Percentiles rank a stretch among this genome's conserved stretches.
phyloP scores from a whole-genome alignment of 148 eudicot genomes.

The Hydrangea macrophylla region DNA sequence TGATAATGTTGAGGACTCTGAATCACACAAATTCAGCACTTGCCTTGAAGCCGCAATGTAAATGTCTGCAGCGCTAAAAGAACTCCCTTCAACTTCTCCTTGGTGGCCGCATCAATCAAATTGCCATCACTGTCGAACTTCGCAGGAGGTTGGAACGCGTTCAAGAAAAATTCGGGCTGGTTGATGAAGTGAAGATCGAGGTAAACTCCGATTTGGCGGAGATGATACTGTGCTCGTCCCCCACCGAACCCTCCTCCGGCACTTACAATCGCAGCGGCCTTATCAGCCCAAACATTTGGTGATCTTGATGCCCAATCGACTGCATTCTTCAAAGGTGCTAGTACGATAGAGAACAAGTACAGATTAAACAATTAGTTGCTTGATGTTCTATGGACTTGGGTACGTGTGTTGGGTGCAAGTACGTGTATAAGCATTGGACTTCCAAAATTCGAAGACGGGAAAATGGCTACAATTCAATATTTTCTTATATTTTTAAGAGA shows the following conservation, averaged over 20 bases:
- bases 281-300: conserved; percentile 80
- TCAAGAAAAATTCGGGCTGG: conserved; percentile 78
- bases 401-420: no score
- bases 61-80: conserved; percentile 58
- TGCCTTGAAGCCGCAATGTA: conserved; percentile 49
- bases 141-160: conserved; percentile 53
- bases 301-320: conserved; percentile 89
- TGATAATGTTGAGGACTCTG: no score
- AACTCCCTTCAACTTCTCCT: conserved; percentile 46
- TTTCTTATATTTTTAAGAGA: no score
- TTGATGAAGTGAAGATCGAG: conserved; percentile 84
- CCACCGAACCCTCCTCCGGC: conserved; percentile 73
- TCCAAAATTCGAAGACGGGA: no score
- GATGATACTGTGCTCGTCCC: conserved; percentile 67
- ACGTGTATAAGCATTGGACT: no score
- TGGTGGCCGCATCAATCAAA: conserved; percentile 54
- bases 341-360: conserved; percentile 6
- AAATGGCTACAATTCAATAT: no score
- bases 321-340: conserved; percentile 82
- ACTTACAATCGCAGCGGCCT: conserved; percentile 74
- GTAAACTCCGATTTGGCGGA: conserved; percentile 77
- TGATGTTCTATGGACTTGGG: no score
- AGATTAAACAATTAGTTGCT: no score
- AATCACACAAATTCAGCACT: conserved; percentile 13
- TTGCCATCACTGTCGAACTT: conserved; percentile 74